Evolutionary conservation across 371 early-diverging fungal genomes (phyloP).

Genomic region (Lichtheimia hyalospora): DNA sequence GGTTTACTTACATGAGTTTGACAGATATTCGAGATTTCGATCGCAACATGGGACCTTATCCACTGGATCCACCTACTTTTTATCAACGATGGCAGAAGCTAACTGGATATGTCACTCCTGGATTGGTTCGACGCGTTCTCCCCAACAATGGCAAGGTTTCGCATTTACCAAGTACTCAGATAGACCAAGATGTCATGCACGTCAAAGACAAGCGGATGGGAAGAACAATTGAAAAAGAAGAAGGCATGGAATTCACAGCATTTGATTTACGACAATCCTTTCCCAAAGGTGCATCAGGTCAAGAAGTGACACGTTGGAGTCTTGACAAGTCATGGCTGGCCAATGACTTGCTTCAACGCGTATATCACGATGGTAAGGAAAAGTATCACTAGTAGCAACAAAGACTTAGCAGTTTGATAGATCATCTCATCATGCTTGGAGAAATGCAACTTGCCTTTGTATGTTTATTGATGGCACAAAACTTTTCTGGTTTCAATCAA

Average conservation of each 20-base stretch:
- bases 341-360: slow-evolving; percentile 34
- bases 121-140: slow-evolving; percentile 59
- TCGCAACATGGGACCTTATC: slow-evolving; percentile 85
- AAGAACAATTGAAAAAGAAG: slow-evolving; percentile 39
- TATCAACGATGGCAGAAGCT: slow-evolving; percentile 76
- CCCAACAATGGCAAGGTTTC: slow-evolving; percentile 59
- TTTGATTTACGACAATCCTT: slow-evolving; percentile 85
- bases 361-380: slow-evolving; percentile 52
- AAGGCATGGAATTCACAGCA: slow-evolving; percentile 58
- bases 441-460: slow-evolving; percentile 85
- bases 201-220: slow-evolving; percentile 36
- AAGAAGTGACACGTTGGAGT: slow-evolving; percentile 78
- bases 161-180: slow-evolving; percentile 32
- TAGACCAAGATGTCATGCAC: slow-evolving; percentile 8
- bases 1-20: not conserved
- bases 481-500: slow-evolving; percentile 85
- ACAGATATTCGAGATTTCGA: slow-evolving; percentile 83
- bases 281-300: slow-evolving; percentile 69
- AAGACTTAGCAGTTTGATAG: slow-evolving; percentile 18
- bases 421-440: slow-evolving; percentile 59
- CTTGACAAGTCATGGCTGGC: slow-evolving; percentile 91
- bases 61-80: slow-evolving; percentile 62
- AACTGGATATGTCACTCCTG: slow-evolving; percentile 62
- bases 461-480: slow-evolving; percentile 79
- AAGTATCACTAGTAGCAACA: no score